Percentiles rank a stretch among this genome's conserved stretches.
These are phyloP conservation scores for Lentinula sp. DNA, from an alignment of 768 basidiomycete genomes.

Conservation along the genomic window DNA sequence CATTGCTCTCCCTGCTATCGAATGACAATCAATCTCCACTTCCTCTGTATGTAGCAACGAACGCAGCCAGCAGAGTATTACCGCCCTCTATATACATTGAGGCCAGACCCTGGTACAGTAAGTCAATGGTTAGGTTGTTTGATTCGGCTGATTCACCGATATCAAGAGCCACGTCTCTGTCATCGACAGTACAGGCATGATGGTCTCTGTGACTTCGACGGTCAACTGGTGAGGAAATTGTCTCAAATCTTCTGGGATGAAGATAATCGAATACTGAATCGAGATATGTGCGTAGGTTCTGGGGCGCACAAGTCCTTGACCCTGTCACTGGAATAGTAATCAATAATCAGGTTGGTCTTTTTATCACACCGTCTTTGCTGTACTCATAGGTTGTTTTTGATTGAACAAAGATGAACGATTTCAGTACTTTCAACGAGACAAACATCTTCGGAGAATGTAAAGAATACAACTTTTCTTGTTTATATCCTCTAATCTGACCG, in stretches of 20 bases:
- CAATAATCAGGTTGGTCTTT: slow-evolving; percentile 51
- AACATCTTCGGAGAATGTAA: slow-evolving; percentile 81
- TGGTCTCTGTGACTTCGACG: slow-evolving; percentile 58
- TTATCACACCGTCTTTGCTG: background rate
- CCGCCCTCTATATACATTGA: slow-evolving; percentile 53
- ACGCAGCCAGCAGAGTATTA: slow-evolving; percentile 62
- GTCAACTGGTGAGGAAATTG: slow-evolving; percentile 49
- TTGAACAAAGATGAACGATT: slow-evolving; percentile 73
- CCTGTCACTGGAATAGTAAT: slow-evolving; percentile 61
- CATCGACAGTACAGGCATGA: slow-evolving; percentile 60
- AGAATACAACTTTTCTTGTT: background rate
- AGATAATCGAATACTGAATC: background rate
- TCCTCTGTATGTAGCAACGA: slow-evolving; percentile 32
- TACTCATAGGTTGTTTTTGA: background rate
- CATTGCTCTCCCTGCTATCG: no score
- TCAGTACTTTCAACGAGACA: slow-evolving; percentile 74
- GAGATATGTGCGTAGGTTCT: background rate
- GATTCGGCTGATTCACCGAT: background rate
- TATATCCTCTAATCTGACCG: no score
- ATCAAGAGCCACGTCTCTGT: slow-evolving; percentile 54
- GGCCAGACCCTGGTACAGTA: slow-evolving; percentile 61
- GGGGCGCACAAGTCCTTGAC: slow-evolving; percentile 64
- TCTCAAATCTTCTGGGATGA: no score
- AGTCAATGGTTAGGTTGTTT: slow-evolving; percentile 7
- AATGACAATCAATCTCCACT: background rate